These are phyloP conservation scores for Leucogyrophana mollusca DNA, from an alignment of 768 basidiomycete genomes.

Conservation along the genomic window DNA sequence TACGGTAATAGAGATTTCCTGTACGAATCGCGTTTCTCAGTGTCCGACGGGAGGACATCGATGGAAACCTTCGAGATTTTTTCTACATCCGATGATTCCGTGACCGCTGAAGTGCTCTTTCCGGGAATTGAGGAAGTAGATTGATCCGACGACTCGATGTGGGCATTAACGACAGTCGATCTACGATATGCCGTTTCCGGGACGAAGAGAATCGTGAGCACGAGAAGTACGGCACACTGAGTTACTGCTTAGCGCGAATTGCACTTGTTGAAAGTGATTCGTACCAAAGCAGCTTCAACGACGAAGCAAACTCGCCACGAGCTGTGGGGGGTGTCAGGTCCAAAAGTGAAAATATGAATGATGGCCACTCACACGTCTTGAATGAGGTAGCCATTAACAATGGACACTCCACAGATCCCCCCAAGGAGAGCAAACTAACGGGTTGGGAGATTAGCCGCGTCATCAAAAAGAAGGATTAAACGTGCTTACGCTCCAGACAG, in stretches of 20 bases:
- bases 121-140: too few species aligned
- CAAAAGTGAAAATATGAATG: not conserved
- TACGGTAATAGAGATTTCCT: conserved; percentile 1
- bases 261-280: not conserved
- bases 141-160: too few species aligned
- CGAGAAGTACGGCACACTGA: conserved; percentile 7
- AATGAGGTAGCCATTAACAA: conserved; percentile 12
- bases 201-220: conserved; percentile 10
- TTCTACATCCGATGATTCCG: not conserved
- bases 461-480: not conserved
- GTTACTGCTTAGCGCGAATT: not conserved
- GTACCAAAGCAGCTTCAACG: conserved; percentile 7
- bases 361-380: conserved; percentile 6
- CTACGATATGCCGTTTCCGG: conserved; percentile 14
- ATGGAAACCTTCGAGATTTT: conserved; percentile 2
- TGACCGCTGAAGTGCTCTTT: too few species aligned
- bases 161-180: not conserved
- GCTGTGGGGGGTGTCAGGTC: not conserved
- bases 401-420: conserved; percentile 9
- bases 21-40: not conserved
- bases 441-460: too few species aligned
- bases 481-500: conserved; percentile 8
- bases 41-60: not conserved
- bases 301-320: conserved; percentile 10
- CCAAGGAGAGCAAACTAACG: conserved; percentile 7